phyloP scores from a whole-genome alignment of 768 basidiomycete species.

The Amanita rimosa region DNA sequence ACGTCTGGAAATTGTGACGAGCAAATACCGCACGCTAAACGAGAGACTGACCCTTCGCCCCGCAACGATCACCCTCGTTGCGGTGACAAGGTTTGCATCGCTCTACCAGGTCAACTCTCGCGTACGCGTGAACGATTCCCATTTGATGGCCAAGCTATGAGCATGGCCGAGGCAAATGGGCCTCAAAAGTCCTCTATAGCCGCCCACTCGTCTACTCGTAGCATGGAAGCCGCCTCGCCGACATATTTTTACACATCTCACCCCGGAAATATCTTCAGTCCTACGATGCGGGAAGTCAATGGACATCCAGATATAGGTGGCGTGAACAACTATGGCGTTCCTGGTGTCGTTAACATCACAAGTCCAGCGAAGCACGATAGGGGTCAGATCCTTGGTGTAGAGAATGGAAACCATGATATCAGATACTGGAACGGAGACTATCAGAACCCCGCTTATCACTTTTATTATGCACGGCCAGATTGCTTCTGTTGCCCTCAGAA shows the following conservation, averaged over 20 bases:
- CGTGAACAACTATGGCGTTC: not conserved
- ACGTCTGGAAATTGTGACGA: slow-evolving; percentile 11
- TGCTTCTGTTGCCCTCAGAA: slow-evolving; percentile 21
- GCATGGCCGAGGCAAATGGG: slow-evolving; percentile 7
- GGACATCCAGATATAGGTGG: not conserved
- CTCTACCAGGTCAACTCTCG: slow-evolving; percentile 21
- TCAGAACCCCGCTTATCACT: slow-evolving; percentile 6
- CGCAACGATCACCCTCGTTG: slow-evolving; percentile 7
- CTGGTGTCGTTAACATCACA: not conserved
- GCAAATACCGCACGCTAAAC: slow-evolving; percentile 8
- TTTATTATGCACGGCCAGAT: slow-evolving; percentile 11
- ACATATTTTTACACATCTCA: slow-evolving; percentile 23
- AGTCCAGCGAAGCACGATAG: not conserved
- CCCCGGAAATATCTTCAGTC: slow-evolving; percentile 3
- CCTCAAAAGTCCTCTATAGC: slow-evolving; percentile 4
- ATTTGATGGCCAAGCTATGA: slow-evolving; percentile 12
- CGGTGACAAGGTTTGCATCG: slow-evolving; percentile 12
- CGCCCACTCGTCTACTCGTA: slow-evolving; percentile 2
- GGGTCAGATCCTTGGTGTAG: not conserved
- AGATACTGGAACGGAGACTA: slow-evolving; percentile 11
- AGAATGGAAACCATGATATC: not conserved
- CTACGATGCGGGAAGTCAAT: slow-evolving; percentile 4
- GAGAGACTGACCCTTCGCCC: slow-evolving; percentile 9
- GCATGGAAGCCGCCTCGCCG: slow-evolving; percentile 17
- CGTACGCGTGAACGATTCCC: slow-evolving; percentile 23